These are phyloP conservation scores for Melanopsichium pennsylvanicum DNA, from an alignment of 1,284 basidiomycete species.

Conservation along the genomic window DNA sequence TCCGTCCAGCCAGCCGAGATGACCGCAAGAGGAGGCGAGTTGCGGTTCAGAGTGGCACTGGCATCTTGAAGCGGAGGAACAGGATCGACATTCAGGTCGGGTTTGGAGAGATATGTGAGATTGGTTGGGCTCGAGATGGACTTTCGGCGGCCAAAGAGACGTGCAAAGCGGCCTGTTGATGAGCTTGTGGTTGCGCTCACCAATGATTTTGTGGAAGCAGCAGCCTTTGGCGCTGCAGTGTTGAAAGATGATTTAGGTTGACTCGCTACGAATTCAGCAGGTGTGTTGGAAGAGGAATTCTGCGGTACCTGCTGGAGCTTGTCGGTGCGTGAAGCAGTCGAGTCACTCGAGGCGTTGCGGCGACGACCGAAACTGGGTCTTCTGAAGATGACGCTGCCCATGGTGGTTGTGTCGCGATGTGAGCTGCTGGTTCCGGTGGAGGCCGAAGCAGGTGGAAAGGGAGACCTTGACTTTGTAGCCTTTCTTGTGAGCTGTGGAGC, in stretches of 20 bases:
- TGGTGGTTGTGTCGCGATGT: constrained; percentile 17
- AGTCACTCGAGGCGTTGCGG: constrained; percentile 20
- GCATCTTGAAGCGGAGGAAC: constrained; percentile 17
- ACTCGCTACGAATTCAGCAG: not conserved
- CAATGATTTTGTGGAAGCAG: not conserved
- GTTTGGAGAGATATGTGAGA: constrained; percentile 1
- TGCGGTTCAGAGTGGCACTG: not conserved
- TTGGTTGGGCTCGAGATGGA: constrained; percentile 16
- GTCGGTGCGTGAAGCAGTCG: constrained; percentile 3
- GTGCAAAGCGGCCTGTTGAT: constrained; percentile 12
- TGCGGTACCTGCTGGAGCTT: constrained; percentile 4
- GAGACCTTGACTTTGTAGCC: constrained; percentile 10
- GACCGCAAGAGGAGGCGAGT: constrained; percentile 29
- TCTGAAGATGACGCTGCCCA: constrained; percentile 25
- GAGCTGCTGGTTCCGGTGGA: constrained; percentile 36
- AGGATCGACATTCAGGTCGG: constrained; percentile 9
- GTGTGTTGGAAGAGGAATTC: not conserved
- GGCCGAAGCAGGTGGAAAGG: constrained; percentile 30
- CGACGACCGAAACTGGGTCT: constrained; percentile 33
- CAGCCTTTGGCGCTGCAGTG: not conserved
- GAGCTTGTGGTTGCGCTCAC: not conserved
- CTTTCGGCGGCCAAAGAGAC: constrained; percentile 33
- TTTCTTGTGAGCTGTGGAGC: constrained; percentile 11
- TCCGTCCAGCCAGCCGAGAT: constrained; percentile 17
- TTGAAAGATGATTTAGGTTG: not conserved